Percentiles rank a stretch among this genome's conserved stretches.
Conservation (phyloP, 208 protist genomes). For the Zelonia costaricensis region DNA sequence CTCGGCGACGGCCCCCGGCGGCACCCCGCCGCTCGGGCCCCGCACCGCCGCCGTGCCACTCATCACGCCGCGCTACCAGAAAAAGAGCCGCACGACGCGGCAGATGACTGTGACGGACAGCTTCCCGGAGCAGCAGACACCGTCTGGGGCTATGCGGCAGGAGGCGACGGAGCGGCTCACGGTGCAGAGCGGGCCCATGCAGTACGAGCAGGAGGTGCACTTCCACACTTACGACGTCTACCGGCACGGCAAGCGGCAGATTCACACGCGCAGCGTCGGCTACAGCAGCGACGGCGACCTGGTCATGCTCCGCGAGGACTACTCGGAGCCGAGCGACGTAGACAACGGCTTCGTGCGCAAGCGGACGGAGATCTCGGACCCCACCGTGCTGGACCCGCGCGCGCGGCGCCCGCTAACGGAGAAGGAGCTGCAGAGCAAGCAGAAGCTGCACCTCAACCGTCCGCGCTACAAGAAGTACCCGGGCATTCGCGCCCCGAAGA, state of each 20-base stretch:
- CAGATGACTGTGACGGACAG: conserved; percentile 74
- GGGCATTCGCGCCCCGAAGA: conserved; percentile 71
- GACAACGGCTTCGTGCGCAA: conserved; percentile 57
- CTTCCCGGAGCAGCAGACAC: conserved; percentile 35
- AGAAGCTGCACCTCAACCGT: conserved; percentile 48
- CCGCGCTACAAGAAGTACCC: conserved; percentile 86
- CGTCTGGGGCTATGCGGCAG: conserved; percentile 48
- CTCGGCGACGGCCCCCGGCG: conserved; percentile 5
- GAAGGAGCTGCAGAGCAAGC: conserved; percentile 38
- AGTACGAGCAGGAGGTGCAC: conserved; percentile 71
- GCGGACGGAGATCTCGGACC: conserved; percentile 54
- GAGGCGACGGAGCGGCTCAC: conserved; percentile 69
- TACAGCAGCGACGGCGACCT: conserved; percentile 89
- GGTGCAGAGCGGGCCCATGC: conserved; percentile 56
- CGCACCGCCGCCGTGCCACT: conserved; percentile 61
- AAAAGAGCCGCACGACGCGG: conserved; percentile 54
- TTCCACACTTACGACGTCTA: conserved; percentile 90
- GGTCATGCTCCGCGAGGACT: conserved; percentile 74
- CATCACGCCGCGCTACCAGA: conserved; percentile 80
- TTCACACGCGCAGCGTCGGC: conserved; percentile 77
- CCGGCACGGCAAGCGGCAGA: conserved; percentile 71
- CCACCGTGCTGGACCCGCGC: conserved; percentile 75
- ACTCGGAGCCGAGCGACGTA: conserved; percentile 78
- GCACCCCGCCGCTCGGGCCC: conserved; percentile 37
- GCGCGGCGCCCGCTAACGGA: conserved; percentile 73